Conservation (phyloP, 2,329 filamentous ascomycete genomes). For the Geosmithia putterillii region DNA sequence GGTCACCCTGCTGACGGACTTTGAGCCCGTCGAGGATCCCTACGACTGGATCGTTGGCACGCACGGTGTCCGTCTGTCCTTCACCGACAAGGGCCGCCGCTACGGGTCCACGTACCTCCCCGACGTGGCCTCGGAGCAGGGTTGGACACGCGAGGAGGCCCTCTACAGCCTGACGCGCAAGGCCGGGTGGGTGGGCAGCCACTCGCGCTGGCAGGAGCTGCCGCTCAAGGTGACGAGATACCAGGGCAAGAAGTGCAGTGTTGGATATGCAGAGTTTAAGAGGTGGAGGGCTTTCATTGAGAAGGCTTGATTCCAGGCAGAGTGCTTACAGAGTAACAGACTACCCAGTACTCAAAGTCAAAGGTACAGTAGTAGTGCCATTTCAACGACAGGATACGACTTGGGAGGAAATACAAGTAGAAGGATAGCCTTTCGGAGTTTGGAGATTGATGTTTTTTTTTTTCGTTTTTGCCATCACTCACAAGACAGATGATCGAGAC, state of each 20-base stretch:
- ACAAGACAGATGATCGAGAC: too few relatives aligned
- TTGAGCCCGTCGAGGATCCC: slow-evolving; percentile 60
- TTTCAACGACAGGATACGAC: too few relatives aligned
- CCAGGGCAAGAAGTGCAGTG: slow-evolving; percentile 65
- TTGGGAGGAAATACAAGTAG: too few relatives aligned
- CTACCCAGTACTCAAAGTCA: too few relatives aligned
- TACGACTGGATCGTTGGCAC: slow-evolving; percentile 79
- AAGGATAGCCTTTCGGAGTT: too few relatives aligned
- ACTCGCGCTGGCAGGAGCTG: slow-evolving; percentile 67
- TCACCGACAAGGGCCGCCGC: slow-evolving; percentile 58
- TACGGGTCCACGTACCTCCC: slow-evolving; percentile 87
- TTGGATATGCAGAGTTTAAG: slow-evolving; percentile 64
- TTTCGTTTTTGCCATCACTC: too few relatives aligned
- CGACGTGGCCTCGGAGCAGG: slow-evolving; percentile 83
- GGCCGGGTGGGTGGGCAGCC: slow-evolving; percentile 80
- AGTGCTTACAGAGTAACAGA: too few relatives aligned
- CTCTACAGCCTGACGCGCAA: slow-evolving; percentile 85
- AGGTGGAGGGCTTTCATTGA: slow-evolving; percentile 66
- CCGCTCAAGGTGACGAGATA: slow-evolving; percentile 73
- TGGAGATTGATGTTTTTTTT: too few relatives aligned
- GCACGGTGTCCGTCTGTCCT: slow-evolving; percentile 80
- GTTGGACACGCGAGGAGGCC: slow-evolving; percentile 90
- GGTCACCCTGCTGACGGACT: slow-evolving; percentile 76
- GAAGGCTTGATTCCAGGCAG: neutral
- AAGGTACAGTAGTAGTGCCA: too few relatives aligned